A percentile compares a stretch with the other conserved stretches of the same genome.
phyloP scores from a whole-genome alignment of 495 filamentous ascomycete genomes.

The Xylaria intraflava region DNA sequence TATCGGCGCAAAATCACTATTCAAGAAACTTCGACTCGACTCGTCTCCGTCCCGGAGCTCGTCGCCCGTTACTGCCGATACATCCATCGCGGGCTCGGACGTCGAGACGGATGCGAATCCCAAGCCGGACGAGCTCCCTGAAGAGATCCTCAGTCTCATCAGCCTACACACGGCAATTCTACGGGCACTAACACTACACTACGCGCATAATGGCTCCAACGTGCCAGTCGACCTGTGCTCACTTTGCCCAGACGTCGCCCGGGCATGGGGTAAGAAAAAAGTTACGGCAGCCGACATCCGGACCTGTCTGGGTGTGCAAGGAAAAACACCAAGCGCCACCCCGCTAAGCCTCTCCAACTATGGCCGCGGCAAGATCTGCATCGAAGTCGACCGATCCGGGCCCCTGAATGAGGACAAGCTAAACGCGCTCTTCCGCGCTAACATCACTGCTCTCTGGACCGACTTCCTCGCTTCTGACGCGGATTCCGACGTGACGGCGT shows the following conservation, averaged over 20 bases:
- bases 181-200: constrained; percentile 51
- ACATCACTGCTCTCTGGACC: constrained; percentile 44
- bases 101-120: constrained; percentile 19
- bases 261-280: constrained; percentile 54
- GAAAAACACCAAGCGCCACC: constrained; percentile 10
- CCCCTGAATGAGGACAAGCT: constrained; percentile 51
- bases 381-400: constrained; percentile 36
- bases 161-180: constrained; percentile 52
- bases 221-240: constrained; percentile 53
- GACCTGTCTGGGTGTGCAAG: constrained; percentile 48
- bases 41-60: constrained; percentile 29
- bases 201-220: constrained; percentile 57
- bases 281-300: constrained; percentile 54
- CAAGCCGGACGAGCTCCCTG: constrained; percentile 34
- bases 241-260: constrained; percentile 48
- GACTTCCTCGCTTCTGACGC: constrained; percentile 18
- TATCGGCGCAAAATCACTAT: constrained; percentile 24
- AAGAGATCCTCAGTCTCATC: constrained; percentile 50
- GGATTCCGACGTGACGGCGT: constrained; percentile 23
- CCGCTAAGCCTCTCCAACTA: constrained; percentile 54
- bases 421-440: constrained; percentile 46
- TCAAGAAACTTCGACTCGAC: constrained; percentile 36
- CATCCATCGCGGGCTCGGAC: constrained; percentile 21
- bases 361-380: constrained; percentile 43
- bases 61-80: constrained; percentile 24